Evolutionary conservation across 805 yeast genomes (phyloP), one percentile per base, ranked within the genome.

Genomic region (Jamesozyma gamospora): DNA sequence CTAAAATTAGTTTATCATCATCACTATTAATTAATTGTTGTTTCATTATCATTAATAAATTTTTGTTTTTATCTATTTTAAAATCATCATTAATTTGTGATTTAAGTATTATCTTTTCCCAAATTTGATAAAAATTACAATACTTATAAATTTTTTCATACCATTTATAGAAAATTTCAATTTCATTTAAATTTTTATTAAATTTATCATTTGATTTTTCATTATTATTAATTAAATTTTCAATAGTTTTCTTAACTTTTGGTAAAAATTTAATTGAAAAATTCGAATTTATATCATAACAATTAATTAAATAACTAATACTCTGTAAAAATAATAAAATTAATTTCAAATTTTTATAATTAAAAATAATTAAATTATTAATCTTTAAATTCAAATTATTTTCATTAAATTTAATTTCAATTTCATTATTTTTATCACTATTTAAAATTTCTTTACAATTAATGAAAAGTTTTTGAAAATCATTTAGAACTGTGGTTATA

Each of bases 291-390:
- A 48, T 46, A 41, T 60, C 63, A 32, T 55, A 52, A 27, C 62
- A 58, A 34, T 58, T 60, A 3, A 53, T 52, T 28, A 60, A 36
- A 36, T 52, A 60, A 41, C 62, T 56, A 8, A 57, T 51, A 43
- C 63, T 56, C 41, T 60, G 64, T 15, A 58, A 42, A 8, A 60
- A 41, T 7, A 58, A 34, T 14, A 60, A 35, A 3, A 58, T 15
- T 21, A 50, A 50, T 38, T 58, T 60, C 36, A 55, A 35, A 38
- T 57, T 56, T 29, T 47, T 48, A 28, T 56, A 56, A 19, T 47
- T 41, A 24, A 54, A 51, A 13, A 53, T 33, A 2, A 41, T 38
- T 1, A 54, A 49, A 10, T 48, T 35, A 13, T 41, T 40, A 7
- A 58, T 26, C 3, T 38, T 28, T n/a, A 58, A 15, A 4, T 25